Evolutionary conservation across 2,329 filamentous ascomycete genomes (phyloP).

Genomic region (Achaetomium macrosporum): DNA sequence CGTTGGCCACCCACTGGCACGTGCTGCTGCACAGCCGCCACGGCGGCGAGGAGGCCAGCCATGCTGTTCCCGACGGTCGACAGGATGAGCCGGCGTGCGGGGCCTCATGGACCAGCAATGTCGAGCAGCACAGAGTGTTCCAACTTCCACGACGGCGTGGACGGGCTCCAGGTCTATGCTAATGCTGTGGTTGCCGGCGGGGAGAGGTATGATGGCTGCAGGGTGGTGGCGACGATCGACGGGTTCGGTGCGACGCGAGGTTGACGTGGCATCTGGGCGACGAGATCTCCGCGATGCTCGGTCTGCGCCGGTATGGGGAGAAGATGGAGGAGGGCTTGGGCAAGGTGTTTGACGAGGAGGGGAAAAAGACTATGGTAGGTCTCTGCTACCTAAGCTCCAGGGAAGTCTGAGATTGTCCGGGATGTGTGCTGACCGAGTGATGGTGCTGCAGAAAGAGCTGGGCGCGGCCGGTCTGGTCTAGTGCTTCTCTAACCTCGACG

Average conservation of each 20-base stretch:
- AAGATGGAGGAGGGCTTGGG: slow-evolving; percentile 22
- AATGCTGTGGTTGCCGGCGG: slow-evolving; percentile 20
- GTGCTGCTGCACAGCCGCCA: too few species aligned
- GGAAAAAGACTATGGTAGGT: slow-evolving; percentile 22
- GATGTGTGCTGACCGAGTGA: not conserved
- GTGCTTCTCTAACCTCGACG: slow-evolving; percentile 22
- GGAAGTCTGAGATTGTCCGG: not conserved
- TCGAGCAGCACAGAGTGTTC: too few species aligned
- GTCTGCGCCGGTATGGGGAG: slow-evolving; percentile 25
- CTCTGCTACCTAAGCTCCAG: not conserved
- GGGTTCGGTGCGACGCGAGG: slow-evolving; percentile 26
- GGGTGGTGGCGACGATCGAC: slow-evolving; percentile 28
- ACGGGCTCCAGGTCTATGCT: slow-evolving; percentile 27
- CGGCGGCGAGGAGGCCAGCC: too few species aligned
- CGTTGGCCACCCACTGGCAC: too few species aligned
- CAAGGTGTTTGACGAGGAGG: slow-evolving; percentile 17
- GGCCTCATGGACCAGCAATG: too few species aligned
- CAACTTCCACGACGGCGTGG: too few species aligned
- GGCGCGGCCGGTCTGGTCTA: slow-evolving; percentile 21
- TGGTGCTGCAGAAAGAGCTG: slow-evolving; percentile 19
- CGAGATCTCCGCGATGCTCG: slow-evolving; percentile 30
- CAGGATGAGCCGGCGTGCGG: too few species aligned
- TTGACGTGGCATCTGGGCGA: slow-evolving; percentile 30
- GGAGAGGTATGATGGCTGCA: slow-evolving; percentile 27
- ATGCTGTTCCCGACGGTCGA: too few species aligned